Evolutionary conservation across 208 protist genomes (phyloP).

Genomic region (Leishmania turanica): DNA sequence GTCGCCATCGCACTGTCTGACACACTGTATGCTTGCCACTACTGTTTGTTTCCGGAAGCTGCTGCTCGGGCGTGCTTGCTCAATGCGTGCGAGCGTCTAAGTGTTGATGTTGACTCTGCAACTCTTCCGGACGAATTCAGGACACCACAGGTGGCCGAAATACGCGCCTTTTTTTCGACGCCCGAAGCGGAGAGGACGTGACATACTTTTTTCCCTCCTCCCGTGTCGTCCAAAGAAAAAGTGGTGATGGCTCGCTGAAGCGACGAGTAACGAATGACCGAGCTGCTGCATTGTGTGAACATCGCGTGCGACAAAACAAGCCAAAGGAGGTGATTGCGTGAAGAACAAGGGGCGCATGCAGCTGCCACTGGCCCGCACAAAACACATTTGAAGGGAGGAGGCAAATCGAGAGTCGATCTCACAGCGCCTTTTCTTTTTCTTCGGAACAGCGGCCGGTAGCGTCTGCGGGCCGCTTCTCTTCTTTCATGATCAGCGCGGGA

Average conservation of each 20-base stretch:
- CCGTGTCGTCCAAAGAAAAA: neutral
- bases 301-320: neutral
- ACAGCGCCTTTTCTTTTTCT: neutral
- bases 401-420: neutral
- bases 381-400: too few relatives aligned
- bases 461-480: neutral
- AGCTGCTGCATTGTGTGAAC: neutral
- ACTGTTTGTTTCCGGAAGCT: slow-evolving; percentile 74
- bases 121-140: slow-evolving; percentile 24
- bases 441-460: neutral
- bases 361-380: neutral
- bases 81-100: slow-evolving; percentile 29
- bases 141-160: slow-evolving; percentile 17
- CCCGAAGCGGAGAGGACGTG: neutral
- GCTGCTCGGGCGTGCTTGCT: slow-evolving; percentile 62
- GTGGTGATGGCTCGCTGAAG: neutral
- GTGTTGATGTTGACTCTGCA: slow-evolving; percentile 13
- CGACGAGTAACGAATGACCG: neutral
- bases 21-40: slow-evolving; percentile 44
- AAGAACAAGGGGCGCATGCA: neutral
- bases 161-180: slow-evolving; percentile 8
- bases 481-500: neutral
- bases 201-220: slow-evolving; percentile 3
- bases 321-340: neutral
- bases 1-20: slow-evolving; percentile 61